phyloP scores from a whole-genome alignment of 148 eudicot species.

The Fagopyrum esculentum region DNA sequence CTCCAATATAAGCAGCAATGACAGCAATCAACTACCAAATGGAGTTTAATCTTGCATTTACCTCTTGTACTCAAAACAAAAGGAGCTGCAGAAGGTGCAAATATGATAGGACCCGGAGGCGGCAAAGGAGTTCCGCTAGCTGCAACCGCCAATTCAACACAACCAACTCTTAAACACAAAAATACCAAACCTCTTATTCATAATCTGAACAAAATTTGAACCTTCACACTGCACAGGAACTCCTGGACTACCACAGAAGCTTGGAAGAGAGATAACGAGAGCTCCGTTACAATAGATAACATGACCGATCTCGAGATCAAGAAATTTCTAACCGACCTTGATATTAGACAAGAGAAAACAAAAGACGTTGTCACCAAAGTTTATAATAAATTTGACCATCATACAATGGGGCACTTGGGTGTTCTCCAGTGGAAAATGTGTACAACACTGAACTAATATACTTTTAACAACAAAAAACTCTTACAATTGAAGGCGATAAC shows the following conservation, averaged over 20 bases:
- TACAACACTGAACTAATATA: too few relatives aligned
- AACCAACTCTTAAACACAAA: background rate
- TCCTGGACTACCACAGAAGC: background rate
- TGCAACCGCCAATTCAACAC: background rate
- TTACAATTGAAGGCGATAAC: too few relatives aligned
- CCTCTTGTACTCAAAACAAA: background rate
- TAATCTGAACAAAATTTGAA: background rate
- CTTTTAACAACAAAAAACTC: too few relatives aligned
- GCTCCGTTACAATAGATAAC: too few relatives aligned
- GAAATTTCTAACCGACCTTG: too few relatives aligned
- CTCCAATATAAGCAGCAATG: background rate
- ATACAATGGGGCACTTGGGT: too few relatives aligned
- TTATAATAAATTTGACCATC: too few relatives aligned
- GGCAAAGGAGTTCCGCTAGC: constrained; percentile 2
- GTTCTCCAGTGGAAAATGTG: too few relatives aligned
- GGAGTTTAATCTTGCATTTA: background rate
- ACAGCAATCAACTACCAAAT: background rate
- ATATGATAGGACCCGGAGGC: constrained; percentile 6
- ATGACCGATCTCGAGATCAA: too few relatives aligned
- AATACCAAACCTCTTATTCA: background rate
- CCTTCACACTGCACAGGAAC: constrained; percentile 57
- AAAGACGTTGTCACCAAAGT: too few relatives aligned
- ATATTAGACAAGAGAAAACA: too few relatives aligned
- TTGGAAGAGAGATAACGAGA: constrained; percentile 12
- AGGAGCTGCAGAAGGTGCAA: constrained; percentile 11